Base-by-base conservation (phyloP, 192 early-diverging fungal genomes). In the Cladochytrium replicatum region DNA sequence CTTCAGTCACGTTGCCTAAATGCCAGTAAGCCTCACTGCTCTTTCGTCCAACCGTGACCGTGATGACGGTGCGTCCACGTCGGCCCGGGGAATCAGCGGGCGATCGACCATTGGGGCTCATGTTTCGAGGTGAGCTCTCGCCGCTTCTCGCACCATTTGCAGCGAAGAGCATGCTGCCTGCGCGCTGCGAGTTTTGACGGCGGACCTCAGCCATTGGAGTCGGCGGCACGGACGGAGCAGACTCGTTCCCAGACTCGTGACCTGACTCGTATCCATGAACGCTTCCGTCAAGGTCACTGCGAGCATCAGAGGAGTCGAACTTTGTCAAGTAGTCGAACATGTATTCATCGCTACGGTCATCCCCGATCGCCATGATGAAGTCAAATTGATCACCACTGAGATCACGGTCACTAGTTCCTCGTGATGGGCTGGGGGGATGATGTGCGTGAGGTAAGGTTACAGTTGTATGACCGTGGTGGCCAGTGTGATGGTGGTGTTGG, bases 271-370 rank as follows among this genome's bases (percentile, higher is more conserved):
- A n/a, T n/a, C n/a, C 21, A 38, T 3, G 11, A 11, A 48, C 52
- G 4, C 22, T 37, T 5, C 17, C 53, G 46, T 37, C 53, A 8
- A 23, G 29, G 13, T 8, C 32, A 6, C 15, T 13, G 42, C 42
- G 42, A 7, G 7, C 15, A 6, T 21, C 23, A 22, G 47, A 42
- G 47, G 34, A 9, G 44, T 52, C 50, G 15, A 58, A 6, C 21
- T 55, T 32, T 59, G 26, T 29, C 1, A 85, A 58, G 41, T 73
- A 78, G 37, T 69, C 72, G 69, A 89, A 89, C 83, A 89, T 83
- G 39, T 76, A 81, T 60, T 89, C 87, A 43, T 89, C 86, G 2
- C 82, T 60, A 3, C 85, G 77, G 55, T 88, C 86, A 39, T 87
- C 83, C 4, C 87, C 87, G 17, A 88, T 58, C 6, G 67, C 62